Conservation (phyloP, 768 basidiomycete genomes). For the Obba rivulosa region DNA sequence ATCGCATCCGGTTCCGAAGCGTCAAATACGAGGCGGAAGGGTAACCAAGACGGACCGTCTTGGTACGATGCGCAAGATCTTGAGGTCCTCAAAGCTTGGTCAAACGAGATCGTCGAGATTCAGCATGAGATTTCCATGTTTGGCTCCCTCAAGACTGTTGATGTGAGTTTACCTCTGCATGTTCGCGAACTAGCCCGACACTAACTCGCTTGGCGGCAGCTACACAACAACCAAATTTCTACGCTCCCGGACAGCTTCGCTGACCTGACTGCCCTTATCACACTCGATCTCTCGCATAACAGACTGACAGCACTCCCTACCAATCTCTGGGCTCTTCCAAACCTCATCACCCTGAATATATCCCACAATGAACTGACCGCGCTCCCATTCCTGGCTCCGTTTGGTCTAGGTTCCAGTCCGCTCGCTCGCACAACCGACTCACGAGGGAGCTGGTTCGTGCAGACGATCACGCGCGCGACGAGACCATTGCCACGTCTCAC, state of each 20-base stretch:
- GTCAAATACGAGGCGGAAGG: constrained; percentile 27
- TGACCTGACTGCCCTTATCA: constrained; percentile 61
- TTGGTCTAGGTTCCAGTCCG: constrained; percentile 27
- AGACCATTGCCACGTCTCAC: constrained; percentile 61
- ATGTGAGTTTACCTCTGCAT: constrained; percentile 44
- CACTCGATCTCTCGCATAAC: constrained; percentile 74
- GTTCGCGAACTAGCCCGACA: background rate
- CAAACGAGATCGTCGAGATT: constrained; percentile 73
- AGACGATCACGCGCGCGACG: constrained; percentile 55
- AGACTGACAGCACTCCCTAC: constrained; percentile 54
- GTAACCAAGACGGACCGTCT: constrained; percentile 44
- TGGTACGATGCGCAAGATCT: constrained; percentile 86
- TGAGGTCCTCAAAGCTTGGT: constrained; percentile 69
- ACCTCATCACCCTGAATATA: constrained; percentile 59
- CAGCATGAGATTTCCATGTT: constrained; percentile 83
- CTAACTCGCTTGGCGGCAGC: constrained; percentile 30
- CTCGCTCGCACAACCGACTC: constrained; percentile 30
- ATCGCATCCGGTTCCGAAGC: constrained; percentile 28
- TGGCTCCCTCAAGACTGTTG: constrained; percentile 73
- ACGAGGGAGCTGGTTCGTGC: constrained; percentile 52
- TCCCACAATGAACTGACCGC: constrained; percentile 62
- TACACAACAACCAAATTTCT: constrained; percentile 69
- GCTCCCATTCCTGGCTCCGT: constrained; percentile 60
- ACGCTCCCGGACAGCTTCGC: constrained; percentile 60
- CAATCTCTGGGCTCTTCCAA: constrained; percentile 63